Base-by-base conservation (phyloP, 192 early-diverging fungal species). In the Fimicolochytrium jonesii region DNA sequence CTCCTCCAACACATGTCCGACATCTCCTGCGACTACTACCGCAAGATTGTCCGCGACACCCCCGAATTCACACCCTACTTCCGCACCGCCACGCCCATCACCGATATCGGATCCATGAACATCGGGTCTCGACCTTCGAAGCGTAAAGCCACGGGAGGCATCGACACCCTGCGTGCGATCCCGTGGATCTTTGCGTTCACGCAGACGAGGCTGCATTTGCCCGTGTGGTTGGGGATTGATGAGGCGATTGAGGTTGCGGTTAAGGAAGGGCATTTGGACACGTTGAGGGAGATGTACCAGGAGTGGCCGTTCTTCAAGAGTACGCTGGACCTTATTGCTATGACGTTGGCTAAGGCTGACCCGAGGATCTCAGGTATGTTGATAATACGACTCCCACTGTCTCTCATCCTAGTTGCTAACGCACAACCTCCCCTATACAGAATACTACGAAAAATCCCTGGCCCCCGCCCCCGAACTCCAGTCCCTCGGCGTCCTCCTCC, bases 131-230 rank as follows among this genome's bases (percentile, higher is more conserved):
- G 69, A 17, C 70, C 70, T 6, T 7, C 70, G 15, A 69, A 69
- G 46, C 51, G 70, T 3, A 29, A 41, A 18, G 66, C 59, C 5
- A 58, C 52, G 0, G 70, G 70, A 39, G 70, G 70, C 15, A 56
- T 72, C 23, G 70, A 72, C 17, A 69, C 70, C 34, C 36, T 69
- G 26, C 57, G 70, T 15, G 70, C 70, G 0, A 72, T 72, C 33
- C 70, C 70, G 17, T 72, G 66, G 66, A 68, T 72, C 58, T 72
- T 72, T 58, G 64, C 64, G n/a, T 72, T 66, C 39, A 72, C 63
- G 9, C 70, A 72, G 46, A 72, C 59, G 15, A 25, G 70, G 4
- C 18, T 64, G 33, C 56, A 68, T 26, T 44, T 72, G 31, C 70
- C 70, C 17, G 66, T 72, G 26, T 72, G 70, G 70, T 46, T 72